phyloP scores from a whole-genome alignment of 129 eudicot species.

The Pulicaria dysenterica region DNA sequence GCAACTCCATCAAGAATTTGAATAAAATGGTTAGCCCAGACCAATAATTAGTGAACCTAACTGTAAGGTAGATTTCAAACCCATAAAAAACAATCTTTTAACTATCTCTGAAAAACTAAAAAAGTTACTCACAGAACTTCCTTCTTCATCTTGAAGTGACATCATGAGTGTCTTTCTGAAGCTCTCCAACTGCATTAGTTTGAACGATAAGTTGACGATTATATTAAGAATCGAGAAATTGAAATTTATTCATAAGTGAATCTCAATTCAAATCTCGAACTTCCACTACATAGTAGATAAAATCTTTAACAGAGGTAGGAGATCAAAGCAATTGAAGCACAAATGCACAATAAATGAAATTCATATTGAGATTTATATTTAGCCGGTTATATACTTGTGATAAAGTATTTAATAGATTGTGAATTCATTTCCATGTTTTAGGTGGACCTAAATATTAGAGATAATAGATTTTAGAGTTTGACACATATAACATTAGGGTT shows the following conservation, averaged over 20 bases:
- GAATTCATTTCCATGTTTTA: neutral
- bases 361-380: neutral
- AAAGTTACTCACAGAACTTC: conserved; percentile 60
- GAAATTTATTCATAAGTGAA: neutral
- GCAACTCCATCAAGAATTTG: conserved; percentile 13
- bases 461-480: no score
- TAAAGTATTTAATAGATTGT: neutral
- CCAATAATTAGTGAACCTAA: neutral
- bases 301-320: neutral
- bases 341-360: neutral
- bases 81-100: conserved; percentile 2
- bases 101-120: neutral
- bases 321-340: conserved; percentile 10
- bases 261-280: neutral
- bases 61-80: conserved; percentile 8
- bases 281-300: neutral
- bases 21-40: conserved; percentile 9
- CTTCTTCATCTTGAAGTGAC: conserved; percentile 93
- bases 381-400: neutral
- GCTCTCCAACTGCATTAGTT: conserved; percentile 77
- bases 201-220: neutral
- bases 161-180: conserved; percentile 89
- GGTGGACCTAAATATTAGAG: neutral
- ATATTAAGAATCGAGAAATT: neutral
- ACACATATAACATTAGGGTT: no score